Conservation (phyloP, 1,139 yeast genomes). For the Debaryomycetaceae sp. region DNA sequence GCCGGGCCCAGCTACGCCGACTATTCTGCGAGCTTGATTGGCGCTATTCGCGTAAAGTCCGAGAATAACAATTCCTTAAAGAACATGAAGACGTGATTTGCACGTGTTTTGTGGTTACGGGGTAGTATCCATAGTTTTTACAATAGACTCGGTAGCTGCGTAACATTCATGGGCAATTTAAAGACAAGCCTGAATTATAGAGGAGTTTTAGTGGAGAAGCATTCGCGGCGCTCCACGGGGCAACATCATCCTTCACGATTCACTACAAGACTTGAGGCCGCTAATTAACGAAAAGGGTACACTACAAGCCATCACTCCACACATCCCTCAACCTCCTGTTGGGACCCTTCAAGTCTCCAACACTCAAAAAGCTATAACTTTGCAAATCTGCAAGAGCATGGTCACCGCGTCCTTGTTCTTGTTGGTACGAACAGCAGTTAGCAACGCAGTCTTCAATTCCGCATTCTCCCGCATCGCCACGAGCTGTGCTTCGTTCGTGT, state of each 20-base stretch:
- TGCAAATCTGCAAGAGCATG: conserved; percentile 12
- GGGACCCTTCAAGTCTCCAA: too few relatives aligned
- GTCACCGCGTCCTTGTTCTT: conserved; percentile 11
- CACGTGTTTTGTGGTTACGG: conserved; percentile 15
- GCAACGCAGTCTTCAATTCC: conserved; percentile 12
- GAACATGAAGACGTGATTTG: conserved; percentile 21
- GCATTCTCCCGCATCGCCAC: conserved; percentile 6
- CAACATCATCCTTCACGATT: too few relatives aligned
- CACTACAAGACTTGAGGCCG: too few relatives aligned
- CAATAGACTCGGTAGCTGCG: background rate
- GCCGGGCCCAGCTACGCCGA: conserved; percentile 49
- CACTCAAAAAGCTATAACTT: too few relatives aligned
- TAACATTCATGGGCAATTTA: background rate
- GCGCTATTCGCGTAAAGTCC: conserved; percentile 43
- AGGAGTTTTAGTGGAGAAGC: too few relatives aligned
- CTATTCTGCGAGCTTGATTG: conserved; percentile 51
- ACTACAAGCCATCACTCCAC: too few relatives aligned
- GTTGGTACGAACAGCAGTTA: conserved; percentile 5
- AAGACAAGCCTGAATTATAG: too few relatives aligned
- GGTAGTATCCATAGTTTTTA: conserved; percentile 6
- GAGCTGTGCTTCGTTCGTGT: conserved; percentile 3
- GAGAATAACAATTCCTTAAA: conserved; percentile 33
- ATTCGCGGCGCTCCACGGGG: too few relatives aligned
- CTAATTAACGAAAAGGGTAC: too few relatives aligned
- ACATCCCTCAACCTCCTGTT: too few relatives aligned